A percentile compares a stretch with the other conserved stretches of the same genome.
These are phyloP conservation scores for Logfia minima DNA, from an alignment of 129 eudicot species.

Conservation along the genomic window DNA sequence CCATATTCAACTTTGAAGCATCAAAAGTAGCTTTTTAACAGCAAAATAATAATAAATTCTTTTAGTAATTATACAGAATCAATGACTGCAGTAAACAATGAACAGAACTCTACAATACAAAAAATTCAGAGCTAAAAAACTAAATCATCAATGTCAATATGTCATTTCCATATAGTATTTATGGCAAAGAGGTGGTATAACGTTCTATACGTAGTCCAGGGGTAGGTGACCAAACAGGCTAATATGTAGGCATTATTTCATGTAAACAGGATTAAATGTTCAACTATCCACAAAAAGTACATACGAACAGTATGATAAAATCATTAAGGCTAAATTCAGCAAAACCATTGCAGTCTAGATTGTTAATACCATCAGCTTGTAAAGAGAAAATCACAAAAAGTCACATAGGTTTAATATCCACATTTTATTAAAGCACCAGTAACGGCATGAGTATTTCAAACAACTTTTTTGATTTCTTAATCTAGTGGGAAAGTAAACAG, in stretches of 20 bases:
- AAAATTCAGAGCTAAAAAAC: background rate
- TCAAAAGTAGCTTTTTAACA: background rate
- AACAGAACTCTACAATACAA: background rate
- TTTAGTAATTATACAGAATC: too few species aligned
- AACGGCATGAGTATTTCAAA: too few species aligned
- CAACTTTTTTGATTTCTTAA: too few species aligned
- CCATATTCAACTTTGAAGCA: background rate
- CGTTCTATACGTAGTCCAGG: too few species aligned
- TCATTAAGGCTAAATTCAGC: background rate
- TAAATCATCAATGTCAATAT: background rate
- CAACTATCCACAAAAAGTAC: background rate
- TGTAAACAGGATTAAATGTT: background rate
- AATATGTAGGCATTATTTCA: background rate
- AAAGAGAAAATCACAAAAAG: background rate
- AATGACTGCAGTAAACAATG: background rate
- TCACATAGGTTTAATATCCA: too few species aligned
- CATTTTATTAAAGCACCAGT: too few species aligned
- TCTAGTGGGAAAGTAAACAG: too few species aligned
- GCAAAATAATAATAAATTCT: background rate
- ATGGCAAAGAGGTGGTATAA: background rate
- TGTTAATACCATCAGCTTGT: conserved; percentile 8
- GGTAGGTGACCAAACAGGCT: conserved; percentile 14
- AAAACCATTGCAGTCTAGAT: background rate
- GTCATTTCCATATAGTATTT: background rate
- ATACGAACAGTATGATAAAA: background rate